Percentiles rank a stretch among this genome's conserved stretches.
These are phyloP conservation scores for Pachyrhizus erosus DNA, from an alignment of 306 rosid species.

Conservation along the genomic window DNA sequence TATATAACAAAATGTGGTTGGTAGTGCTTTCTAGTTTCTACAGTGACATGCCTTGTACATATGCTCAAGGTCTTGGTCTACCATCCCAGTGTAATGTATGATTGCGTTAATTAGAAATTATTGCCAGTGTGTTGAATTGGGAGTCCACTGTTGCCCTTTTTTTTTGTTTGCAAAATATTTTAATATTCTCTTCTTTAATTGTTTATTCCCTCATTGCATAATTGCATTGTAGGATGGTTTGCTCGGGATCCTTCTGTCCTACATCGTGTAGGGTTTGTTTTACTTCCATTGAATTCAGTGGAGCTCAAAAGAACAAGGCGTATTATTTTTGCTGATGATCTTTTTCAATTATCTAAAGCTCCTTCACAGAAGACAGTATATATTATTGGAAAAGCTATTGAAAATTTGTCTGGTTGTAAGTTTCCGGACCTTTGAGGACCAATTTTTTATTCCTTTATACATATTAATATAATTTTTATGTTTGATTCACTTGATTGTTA, in stretches of 20 bases:
- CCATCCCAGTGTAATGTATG: conserved; percentile 17
- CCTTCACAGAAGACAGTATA: conserved; percentile 64
- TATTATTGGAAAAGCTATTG: conserved; percentile 62
- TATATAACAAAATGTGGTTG: neutral
- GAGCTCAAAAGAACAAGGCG: conserved; percentile 67
- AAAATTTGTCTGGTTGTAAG: conserved; percentile 86
- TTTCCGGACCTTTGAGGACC: conserved; percentile 37
- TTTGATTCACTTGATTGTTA: neutral
- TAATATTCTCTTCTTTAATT: neutral
- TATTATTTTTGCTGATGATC: conserved; percentile 83
- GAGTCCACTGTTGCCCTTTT: neutral
- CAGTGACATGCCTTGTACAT: conserved; percentile 19
- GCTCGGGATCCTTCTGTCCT: conserved; percentile 76
- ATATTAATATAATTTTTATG: neutral
- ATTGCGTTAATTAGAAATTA: conserved; percentile 26
- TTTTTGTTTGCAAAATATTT: neutral
- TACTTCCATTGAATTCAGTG: conserved; percentile 63
- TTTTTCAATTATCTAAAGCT: conserved; percentile 73
- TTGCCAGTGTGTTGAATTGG: conserved; percentile 6
- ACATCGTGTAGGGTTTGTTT: conserved; percentile 74
- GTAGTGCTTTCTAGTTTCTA: neutral
- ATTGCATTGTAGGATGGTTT: conserved; percentile 68
- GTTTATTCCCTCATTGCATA: conserved; percentile 35
- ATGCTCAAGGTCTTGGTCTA: conserved; percentile 23
- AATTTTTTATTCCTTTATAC: neutral